Evolutionary conservation across 441 rosid species (phyloP).

Genomic region (Croton laevigatus): DNA sequence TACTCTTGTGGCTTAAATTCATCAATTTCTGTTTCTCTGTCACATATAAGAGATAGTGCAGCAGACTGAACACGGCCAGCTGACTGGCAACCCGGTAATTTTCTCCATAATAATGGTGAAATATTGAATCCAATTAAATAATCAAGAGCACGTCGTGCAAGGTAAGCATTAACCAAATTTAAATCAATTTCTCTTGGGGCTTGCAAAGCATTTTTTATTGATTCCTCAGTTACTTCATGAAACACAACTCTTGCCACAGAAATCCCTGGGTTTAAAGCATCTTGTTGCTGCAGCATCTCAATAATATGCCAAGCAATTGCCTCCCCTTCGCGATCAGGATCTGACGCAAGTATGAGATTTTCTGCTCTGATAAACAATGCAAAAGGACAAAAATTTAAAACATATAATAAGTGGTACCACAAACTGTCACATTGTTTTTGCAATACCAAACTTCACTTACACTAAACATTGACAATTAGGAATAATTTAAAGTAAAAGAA

Average conservation of each 20-base stretch:
- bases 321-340: conserved; percentile 99
- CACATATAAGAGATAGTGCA: conserved; percentile 87
- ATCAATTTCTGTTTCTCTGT: conserved; percentile 91
- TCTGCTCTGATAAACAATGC: conserved; percentile 75
- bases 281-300: conserved; percentile 97
- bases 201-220: conserved; percentile 76
- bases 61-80: conserved; percentile 99
- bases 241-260: conserved; percentile 89
- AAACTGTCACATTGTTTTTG: conserved; percentile 18
- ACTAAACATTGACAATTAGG: conserved; percentile 7
- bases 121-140: conserved; percentile 93
- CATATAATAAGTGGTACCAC: conserved; percentile 18
- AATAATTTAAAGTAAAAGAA: conserved; percentile 14
- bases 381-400: conserved; percentile 37
- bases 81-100: conserved; percentile 95
- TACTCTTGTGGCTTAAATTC: conserved; percentile 81
- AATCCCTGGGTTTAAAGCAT: conserved; percentile 69
- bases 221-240: conserved; percentile 90
- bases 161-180: conserved; percentile 90
- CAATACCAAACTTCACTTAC: neutral
- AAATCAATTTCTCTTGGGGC: conserved; percentile 81
- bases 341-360: conserved; percentile 95
- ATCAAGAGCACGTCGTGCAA: conserved; percentile 97
- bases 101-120: conserved; percentile 96
- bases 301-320: conserved; percentile 99